phyloP scores from a whole-genome alignment of 495 filamentous ascomycete genomes.

The Hypomontagnella submonticulosa region DNA sequence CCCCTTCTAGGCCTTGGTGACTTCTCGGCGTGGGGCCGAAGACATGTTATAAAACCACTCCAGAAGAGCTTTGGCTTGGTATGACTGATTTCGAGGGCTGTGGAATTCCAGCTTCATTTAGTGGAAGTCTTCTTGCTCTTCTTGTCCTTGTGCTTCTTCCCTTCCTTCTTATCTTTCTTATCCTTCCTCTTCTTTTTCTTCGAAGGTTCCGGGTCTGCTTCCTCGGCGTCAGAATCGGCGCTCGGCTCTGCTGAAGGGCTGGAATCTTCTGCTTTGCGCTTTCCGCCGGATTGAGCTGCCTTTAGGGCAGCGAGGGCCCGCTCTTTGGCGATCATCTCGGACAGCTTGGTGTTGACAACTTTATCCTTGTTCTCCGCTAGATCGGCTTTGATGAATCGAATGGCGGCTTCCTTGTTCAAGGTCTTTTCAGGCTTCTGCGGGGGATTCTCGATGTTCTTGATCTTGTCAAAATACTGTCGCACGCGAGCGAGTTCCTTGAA shows the following conservation, averaged over 20 bases:
- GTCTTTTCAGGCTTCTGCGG: constrained; percentile 66
- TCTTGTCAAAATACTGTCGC: constrained; percentile 92
- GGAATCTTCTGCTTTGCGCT: constrained; percentile 51
- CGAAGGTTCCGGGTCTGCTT: constrained; percentile 37
- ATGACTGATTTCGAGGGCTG: no score
- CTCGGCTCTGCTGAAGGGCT: constrained; percentile 33
- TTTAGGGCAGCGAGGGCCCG: constrained; percentile 55
- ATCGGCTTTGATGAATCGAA: constrained; percentile 81
- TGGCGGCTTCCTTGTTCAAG: constrained; percentile 83
- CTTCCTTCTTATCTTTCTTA: constrained; percentile 19
- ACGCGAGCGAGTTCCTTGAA: constrained; percentile 86
- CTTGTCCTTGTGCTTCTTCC: constrained; percentile 37
- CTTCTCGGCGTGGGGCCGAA: neutral
- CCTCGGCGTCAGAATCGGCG: constrained; percentile 27
- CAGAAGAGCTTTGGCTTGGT: neutral
- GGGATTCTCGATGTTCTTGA: constrained; percentile 69
- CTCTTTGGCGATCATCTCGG: constrained; percentile 60
- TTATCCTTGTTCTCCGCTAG: constrained; percentile 63
- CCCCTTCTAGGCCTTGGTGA: neutral
- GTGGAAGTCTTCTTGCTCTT: constrained; percentile 35
- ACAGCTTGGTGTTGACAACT: constrained; percentile 52
- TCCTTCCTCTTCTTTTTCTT: constrained; percentile 44
- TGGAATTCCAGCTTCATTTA: constrained; percentile 2
- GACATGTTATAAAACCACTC: neutral
- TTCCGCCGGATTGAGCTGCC: constrained; percentile 49